Evolutionary conservation across 208 protist genomes (phyloP).

Genomic region (Paratrypanosoma confusum): DNA sequence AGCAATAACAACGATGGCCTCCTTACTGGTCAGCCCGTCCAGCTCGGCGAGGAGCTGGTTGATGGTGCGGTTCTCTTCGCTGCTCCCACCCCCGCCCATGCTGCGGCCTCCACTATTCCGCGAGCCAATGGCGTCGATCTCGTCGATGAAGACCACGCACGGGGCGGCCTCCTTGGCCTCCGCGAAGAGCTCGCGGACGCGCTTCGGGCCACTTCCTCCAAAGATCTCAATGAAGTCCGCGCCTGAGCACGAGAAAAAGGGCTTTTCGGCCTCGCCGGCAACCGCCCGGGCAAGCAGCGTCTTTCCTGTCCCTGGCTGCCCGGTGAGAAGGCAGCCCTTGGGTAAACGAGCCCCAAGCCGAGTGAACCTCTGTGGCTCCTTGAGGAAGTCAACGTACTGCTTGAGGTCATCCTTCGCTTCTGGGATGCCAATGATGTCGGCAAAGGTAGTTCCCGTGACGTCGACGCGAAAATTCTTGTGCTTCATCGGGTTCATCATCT

Average conservation of each 20-base stretch:
- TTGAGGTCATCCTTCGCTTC: slow-evolving; percentile 97
- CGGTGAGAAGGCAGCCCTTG: slow-evolving; percentile 93
- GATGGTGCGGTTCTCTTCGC: slow-evolving; percentile 93
- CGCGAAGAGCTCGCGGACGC: slow-evolving; percentile 94
- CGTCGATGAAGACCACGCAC: slow-evolving; percentile 98
- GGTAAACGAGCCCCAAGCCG: slow-evolving; percentile 95
- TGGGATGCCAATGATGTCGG: slow-evolving; percentile 95
- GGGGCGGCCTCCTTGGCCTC: slow-evolving; percentile 91
- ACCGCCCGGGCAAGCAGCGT: slow-evolving; percentile 95
- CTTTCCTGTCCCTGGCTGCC: slow-evolving; percentile 97
- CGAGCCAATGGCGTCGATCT: slow-evolving; percentile 97
- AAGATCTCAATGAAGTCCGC: slow-evolving; percentile 98
- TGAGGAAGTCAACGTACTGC: slow-evolving; percentile 98
- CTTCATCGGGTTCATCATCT: slow-evolving; percentile 93
- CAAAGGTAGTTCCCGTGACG: slow-evolving; percentile 82
- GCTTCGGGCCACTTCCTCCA: slow-evolving; percentile 90
- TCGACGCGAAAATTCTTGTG: slow-evolving; percentile 75
- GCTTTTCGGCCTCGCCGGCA: slow-evolving; percentile 90
- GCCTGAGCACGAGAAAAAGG: slow-evolving; percentile 93
- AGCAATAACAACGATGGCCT: slow-evolving; percentile 94
- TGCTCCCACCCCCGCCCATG: slow-evolving; percentile 79
- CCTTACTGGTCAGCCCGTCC: slow-evolving; percentile 88
- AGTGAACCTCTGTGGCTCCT: slow-evolving; percentile 93
- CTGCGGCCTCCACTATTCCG: slow-evolving; percentile 68
- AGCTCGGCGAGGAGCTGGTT: slow-evolving; percentile 96